A percentile compares a stretch with the other conserved stretches of the same genome.
These are phyloP conservation scores for carrot (Daucus carota) DNA, from an alignment of 129 eudicot genomes.

Conservation along the genomic window DH1_v3.0 NC_030381.2:40585501-40586000, in stretches of 20 bases:
- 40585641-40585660: not conserved
- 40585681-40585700: not conserved
- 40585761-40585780: not conserved
- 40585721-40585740: not conserved
- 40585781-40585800: not conserved
- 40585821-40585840: conserved; percentile 39
- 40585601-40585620: conserved; percentile 72
- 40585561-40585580: conserved; percentile 57
- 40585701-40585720: not conserved
- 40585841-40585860: conserved; percentile 54
- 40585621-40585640: conserved; percentile 39
- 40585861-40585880: conserved; percentile 45
- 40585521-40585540: conserved; percentile 66
- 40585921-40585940: not conserved
- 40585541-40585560: conserved; percentile 64
- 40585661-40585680: not conserved
- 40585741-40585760: not conserved
- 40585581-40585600: conserved; percentile 53
- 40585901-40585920: not conserved
- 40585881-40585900: not conserved
- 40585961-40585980: too few relatives aligned
- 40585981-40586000: too few relatives aligned
- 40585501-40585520: conserved; percentile 75
- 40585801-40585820: conserved; percentile 44
- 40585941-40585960: too few relatives aligned